Percentiles rank a stretch among this genome's conserved stretches.
Conservation (phyloP, 2,329 filamentous ascomycete species). For the Scedosporium dehoogii region DNA sequence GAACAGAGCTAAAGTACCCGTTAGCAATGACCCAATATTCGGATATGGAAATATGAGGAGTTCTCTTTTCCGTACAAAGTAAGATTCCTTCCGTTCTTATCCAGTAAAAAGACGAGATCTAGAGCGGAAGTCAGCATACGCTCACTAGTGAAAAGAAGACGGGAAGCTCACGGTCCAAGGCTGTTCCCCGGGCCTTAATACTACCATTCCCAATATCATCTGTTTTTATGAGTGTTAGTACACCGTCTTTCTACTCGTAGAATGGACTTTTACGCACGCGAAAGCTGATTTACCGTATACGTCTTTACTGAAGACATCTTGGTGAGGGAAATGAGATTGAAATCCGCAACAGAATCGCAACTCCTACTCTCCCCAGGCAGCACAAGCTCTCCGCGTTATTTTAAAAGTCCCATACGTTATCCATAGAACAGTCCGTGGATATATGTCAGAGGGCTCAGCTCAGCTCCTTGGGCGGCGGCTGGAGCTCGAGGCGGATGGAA, state of each 20-base stretch:
- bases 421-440: neutral
- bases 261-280: neutral
- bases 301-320: neutral
- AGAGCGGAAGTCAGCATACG: neutral
- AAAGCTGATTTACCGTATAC: neutral
- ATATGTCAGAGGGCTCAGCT: neutral
- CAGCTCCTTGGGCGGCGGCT: neutral
- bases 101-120: slow-evolving; percentile 28
- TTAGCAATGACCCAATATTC: neutral
- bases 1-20: neutral
- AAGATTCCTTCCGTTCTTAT: slow-evolving; percentile 22
- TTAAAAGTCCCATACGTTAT: neutral
- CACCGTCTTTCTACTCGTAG: neutral
- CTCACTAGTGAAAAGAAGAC: neutral
- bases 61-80: slow-evolving; percentile 22
- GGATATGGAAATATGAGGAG: no score
- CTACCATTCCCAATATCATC: slow-evolving; percentile 23
- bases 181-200: slow-evolving; percentile 27
- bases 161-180: slow-evolving; percentile 26
- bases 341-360: neutral
- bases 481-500: neutral
- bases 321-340: neutral
- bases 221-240: slow-evolving; percentile 13
- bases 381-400: no score
- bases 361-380: neutral